Base-by-base conservation (phyloP, 306 rosid species). In the Dalbergia oliveri region DNA sequence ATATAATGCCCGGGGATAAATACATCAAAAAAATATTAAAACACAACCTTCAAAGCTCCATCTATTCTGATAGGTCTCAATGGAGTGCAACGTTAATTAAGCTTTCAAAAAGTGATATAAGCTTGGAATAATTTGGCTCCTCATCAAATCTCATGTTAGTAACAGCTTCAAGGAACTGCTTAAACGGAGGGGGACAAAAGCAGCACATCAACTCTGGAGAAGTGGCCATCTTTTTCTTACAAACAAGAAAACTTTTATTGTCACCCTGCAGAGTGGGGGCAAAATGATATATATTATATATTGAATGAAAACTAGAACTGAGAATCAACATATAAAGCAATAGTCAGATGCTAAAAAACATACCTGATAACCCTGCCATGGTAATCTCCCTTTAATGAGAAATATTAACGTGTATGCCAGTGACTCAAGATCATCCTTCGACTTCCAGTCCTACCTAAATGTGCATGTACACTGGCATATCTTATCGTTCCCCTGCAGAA, bases 321-420 rank as follows among this genome's bases (percentile, higher is more conserved):
- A 80, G 44, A 53, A 73, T 57, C 26, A 61, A 78, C 8, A 9
- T 60, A 70, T 33, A n/a, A 64, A 45, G 39, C 18, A 79, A 79
- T 57, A 74, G 73, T 37, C 33, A 23, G 81, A 79, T 61, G 71
- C 78, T 37, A 31, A 11, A 60, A 75, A 71, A 71, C 70, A 33
- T 19, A 92, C 98, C 96, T 92, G 98, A 87, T 92, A 94, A 80
- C 98, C 98, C 89, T 94, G 98, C 98, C 98, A 94, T 3, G 98
- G 98, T 50, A 94, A 87, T 88, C 96, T 90, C 86, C 98, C 98
- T 81, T 74, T 92, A 64, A 94, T 88, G 69, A 94, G 98, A 88
- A 94, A 94, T 88, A 94, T 88, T 75, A 94, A 85, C 0, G 98
- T 94, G 89, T 94, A 94, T 3, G 98, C 98, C 81, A 94, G 76